Conservation (phyloP, 108 stramenopile species). For the Cyclotella atomus region DNA sequence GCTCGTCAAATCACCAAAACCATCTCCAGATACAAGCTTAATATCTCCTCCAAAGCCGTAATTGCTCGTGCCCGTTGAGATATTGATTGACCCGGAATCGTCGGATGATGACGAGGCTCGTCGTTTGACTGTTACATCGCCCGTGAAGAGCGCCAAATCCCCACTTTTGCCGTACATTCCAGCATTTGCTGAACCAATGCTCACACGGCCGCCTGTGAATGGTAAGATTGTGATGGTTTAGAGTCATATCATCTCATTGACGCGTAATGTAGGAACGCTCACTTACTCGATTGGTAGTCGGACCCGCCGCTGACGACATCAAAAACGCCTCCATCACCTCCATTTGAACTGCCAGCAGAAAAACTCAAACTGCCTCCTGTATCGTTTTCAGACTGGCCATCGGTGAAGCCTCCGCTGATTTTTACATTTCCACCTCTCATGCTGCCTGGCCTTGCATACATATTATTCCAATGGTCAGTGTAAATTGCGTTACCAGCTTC, state of each 20-base stretch:
- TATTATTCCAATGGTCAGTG: background rate
- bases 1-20: conserved; percentile 9
- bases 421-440: conserved; percentile 8
- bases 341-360: background rate
- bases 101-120: background rate
- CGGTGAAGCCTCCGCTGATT: background rate
- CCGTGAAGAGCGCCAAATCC: background rate
- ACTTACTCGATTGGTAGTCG: background rate
- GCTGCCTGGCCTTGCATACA: no score
- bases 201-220: conserved; percentile 4
- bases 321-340: background rate
- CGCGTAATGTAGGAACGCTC: no score
- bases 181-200: conserved; percentile 5
- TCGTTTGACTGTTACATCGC: background rate
- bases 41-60: conserved; percentile 23
- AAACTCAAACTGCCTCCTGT: background rate
- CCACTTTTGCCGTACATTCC: conserved; percentile 17
- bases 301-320: background rate
- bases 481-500: conserved; percentile 6
- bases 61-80: conserved; percentile 1
- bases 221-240: background rate
- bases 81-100: conserved; percentile 13
- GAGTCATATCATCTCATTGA: background rate
- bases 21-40: conserved; percentile 12
- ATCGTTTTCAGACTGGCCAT: conserved; percentile 5